Percentiles rank a stretch among this genome's conserved stretches.
Evolutionary conservation across 2,329 filamentous ascomycete species (phyloP).

Genomic region (Helminthosporium solani): DNA sequence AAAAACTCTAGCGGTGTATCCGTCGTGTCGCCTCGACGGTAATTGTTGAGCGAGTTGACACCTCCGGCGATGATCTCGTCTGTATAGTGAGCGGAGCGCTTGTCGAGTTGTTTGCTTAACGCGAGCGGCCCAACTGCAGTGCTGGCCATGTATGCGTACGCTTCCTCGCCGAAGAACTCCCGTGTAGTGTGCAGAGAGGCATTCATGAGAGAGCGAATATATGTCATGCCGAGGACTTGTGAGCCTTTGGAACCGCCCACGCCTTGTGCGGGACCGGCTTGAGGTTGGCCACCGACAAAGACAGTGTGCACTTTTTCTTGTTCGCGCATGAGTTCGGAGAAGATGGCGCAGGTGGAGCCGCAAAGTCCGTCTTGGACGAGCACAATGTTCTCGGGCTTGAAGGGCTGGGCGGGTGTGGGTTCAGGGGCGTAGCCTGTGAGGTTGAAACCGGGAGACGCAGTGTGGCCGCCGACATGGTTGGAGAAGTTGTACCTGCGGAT

Average conservation of each 20-base stretch:
- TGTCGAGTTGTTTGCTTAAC: constrained; percentile 10
- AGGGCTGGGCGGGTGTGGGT: constrained; percentile 21
- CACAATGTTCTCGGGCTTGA: constrained; percentile 33
- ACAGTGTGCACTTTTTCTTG: constrained; percentile 40
- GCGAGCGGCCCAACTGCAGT: constrained; percentile 14
- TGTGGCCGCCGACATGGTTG: constrained; percentile 9
- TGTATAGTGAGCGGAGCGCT: constrained; percentile 7
- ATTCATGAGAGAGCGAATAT: constrained; percentile 1
- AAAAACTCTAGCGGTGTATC: constrained; percentile 56
- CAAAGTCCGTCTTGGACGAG: constrained; percentile 42
- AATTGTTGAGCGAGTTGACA: constrained; percentile 25
- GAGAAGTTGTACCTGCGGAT: constrained; percentile 40
- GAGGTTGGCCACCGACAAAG: constrained; percentile 26
- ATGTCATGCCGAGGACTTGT: constrained; percentile 17
- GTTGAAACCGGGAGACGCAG: neutral
- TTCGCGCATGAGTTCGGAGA: constrained; percentile 43
- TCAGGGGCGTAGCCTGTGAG: constrained; percentile 9
- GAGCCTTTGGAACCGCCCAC: constrained; percentile 44
- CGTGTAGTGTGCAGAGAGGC: neutral
- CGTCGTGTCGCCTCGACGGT: constrained; percentile 24
- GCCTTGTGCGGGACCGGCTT: constrained; percentile 38
- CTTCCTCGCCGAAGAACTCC: constrained; percentile 5
- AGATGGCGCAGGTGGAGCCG: constrained; percentile 44
- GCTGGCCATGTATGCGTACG: constrained; percentile 6
- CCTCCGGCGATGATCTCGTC: constrained; percentile 5